A percentile compares a stretch with the other conserved stretches of the same genome.
Conservation (phyloP, 371 early-diverging fungal genomes). For the Capillidium heterosporum region DNA sequence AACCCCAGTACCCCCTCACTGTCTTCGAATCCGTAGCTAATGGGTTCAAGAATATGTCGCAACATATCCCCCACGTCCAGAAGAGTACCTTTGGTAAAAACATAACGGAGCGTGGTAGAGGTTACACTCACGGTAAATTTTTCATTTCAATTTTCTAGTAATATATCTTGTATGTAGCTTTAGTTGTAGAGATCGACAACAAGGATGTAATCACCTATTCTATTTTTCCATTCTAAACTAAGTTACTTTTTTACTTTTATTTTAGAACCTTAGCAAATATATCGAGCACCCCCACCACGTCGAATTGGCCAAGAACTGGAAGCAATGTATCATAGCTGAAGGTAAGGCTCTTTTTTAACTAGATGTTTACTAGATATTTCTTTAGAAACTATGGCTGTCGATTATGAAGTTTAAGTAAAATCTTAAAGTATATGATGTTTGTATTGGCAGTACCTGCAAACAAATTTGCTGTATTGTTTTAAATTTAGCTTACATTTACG, state of each 20-base stretch:
- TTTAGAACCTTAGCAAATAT: background rate
- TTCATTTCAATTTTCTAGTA: background rate
- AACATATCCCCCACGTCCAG: background rate
- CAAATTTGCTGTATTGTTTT: no score
- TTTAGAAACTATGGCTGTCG: background rate
- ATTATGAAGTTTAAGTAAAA: slow-evolving; percentile 4
- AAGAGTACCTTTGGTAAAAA: background rate
- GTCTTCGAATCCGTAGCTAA: background rate
- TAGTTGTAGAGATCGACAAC: background rate
- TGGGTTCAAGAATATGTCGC: background rate
- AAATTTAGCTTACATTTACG: no score
- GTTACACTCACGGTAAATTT: background rate
- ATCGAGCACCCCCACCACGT: slow-evolving; percentile 2
- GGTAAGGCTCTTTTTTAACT: background rate
- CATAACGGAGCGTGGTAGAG: slow-evolving; percentile 2
- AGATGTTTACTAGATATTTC: background rate
- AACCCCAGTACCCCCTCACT: background rate
- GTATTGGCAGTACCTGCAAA: no score
- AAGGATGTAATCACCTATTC: background rate
- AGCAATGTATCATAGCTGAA: background rate
- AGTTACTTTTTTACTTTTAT: background rate
- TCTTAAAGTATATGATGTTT: no score
- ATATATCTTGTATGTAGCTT: background rate
- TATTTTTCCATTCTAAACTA: background rate
- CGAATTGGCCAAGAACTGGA: background rate